Evolutionary conservation across 495 filamentous ascomycete species (phyloP).

Genomic region (Penicillium alfredii): DNA sequence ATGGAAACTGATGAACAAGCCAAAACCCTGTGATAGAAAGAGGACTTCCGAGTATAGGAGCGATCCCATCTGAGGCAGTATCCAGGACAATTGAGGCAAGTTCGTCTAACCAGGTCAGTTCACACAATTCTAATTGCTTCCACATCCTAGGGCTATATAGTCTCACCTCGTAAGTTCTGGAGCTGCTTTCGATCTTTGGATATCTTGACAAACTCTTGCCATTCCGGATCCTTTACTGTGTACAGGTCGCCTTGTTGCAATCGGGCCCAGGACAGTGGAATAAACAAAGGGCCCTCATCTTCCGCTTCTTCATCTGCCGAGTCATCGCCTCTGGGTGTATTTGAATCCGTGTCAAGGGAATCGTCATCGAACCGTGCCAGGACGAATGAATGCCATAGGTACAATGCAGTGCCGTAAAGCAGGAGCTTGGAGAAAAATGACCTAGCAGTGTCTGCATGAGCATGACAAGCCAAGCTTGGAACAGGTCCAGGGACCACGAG

Average conservation of each 20-base stretch:
- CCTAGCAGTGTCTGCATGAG: constrained; percentile 16
- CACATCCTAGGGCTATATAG: too few relatives aligned
- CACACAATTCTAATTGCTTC: constrained; percentile 1
- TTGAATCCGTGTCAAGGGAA: constrained; percentile 17
- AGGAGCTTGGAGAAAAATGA: constrained; percentile 28
- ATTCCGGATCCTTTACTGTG: constrained; percentile 60
- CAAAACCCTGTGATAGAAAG: constrained; percentile 46
- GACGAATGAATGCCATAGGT: constrained; percentile 34
- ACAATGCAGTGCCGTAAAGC: constrained; percentile 34
- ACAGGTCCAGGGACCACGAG: neutral
- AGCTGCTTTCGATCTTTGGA: constrained; percentile 46
- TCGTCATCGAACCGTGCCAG: constrained; percentile 36
- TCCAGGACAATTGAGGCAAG: constrained; percentile 42
- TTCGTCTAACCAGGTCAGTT: constrained; percentile 37
- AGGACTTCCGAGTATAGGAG: constrained; percentile 42
- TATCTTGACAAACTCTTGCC: constrained; percentile 57
- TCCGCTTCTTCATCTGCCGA: constrained; percentile 26
- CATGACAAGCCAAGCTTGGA: neutral
- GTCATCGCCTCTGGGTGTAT: neutral
- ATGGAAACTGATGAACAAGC: constrained; percentile 56
- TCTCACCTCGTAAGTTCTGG: constrained; percentile 46
- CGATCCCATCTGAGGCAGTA: constrained; percentile 27
- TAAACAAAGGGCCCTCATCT: constrained; percentile 47
- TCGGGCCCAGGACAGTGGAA: constrained; percentile 55
- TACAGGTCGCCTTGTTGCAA: constrained; percentile 49